A percentile compares a stretch with the other conserved stretches of the same genome.
These are phyloP conservation scores for Pythium guiyangense DNA, from an alignment of 352 stramenopile species.

Conservation along the genomic window DNA sequence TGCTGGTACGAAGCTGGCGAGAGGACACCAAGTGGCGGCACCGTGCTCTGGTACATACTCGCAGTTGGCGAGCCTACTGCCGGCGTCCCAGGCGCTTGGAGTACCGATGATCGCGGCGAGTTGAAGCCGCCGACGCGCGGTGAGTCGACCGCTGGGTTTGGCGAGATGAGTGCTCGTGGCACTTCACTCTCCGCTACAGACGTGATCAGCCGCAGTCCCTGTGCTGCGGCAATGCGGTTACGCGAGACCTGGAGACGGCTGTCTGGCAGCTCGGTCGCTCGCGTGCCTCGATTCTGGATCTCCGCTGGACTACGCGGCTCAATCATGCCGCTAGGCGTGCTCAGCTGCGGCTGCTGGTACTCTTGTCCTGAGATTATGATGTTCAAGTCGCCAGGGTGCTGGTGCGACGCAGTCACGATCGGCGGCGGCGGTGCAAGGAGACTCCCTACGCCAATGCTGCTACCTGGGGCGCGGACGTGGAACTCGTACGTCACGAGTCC, in stretches of 20 bases:
- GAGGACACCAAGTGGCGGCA: constrained; percentile 31
- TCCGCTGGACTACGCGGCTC: constrained; percentile 73
- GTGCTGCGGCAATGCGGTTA: constrained; percentile 34
- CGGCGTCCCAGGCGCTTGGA: constrained; percentile 72
- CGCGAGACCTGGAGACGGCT: constrained; percentile 17
- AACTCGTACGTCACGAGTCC: constrained; percentile 87
- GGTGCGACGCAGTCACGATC: constrained; percentile 41
- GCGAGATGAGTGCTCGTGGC: constrained; percentile 74
- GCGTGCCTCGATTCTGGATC: constrained; percentile 70
- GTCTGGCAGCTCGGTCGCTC: constrained; percentile 22
- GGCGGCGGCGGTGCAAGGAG: constrained; percentile 36
- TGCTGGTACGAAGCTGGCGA: constrained; percentile 85
- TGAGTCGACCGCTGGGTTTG: constrained; percentile 83
- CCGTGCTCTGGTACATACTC: constrained; percentile 45
- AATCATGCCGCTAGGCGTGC: constrained; percentile 17
- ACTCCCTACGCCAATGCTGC: constrained; percentile 2
- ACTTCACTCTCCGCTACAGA: constrained; percentile 80
- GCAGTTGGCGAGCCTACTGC: constrained; percentile 38
- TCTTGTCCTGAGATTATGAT: constrained; percentile 56
- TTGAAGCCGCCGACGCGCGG: constrained; percentile 71
- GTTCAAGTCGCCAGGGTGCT: constrained; percentile 34
- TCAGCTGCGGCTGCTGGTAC: constrained; percentile 56
- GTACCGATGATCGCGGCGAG: constrained; percentile 64
- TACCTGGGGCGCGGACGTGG: constrained; percentile 37
- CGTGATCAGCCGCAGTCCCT: constrained; percentile 78